phyloP scores from a whole-genome alignment of 2,329 filamentous ascomycete genomes.

The Penicillium psychrosexuale region DNA sequence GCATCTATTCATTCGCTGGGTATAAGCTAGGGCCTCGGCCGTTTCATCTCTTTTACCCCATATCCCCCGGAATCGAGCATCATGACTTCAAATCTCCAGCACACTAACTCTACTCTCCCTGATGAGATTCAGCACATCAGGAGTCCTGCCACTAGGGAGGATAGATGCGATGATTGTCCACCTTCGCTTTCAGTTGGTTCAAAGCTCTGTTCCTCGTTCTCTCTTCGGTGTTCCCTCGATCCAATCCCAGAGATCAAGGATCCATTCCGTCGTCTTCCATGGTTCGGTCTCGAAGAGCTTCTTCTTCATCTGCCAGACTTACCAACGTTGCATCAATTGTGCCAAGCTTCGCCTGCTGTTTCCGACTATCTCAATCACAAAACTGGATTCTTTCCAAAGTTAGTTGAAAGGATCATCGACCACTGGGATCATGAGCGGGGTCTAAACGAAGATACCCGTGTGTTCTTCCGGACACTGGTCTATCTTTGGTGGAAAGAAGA shows the following conservation, averaged over 20 bases:
- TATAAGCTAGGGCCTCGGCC: background rate
- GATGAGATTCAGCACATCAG: background rate
- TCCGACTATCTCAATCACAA: background rate
- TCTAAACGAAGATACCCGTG: background rate
- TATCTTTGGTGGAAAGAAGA: background rate
- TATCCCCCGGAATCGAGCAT: background rate
- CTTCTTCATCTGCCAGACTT: background rate
- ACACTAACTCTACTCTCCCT: background rate
- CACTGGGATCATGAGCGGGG: background rate
- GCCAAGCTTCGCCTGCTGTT: background rate
- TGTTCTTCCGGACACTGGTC: background rate
- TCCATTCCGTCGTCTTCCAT: background rate
- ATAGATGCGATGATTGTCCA: background rate
- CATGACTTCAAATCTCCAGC: background rate
- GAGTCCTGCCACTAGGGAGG: background rate
- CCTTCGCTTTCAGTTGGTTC: background rate
- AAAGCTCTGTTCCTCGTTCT: background rate
- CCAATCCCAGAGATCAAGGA: background rate
- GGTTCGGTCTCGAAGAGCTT: background rate
- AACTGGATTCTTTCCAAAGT: background rate
- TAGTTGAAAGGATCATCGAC: background rate
- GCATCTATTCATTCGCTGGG: background rate
- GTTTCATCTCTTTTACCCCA: background rate
- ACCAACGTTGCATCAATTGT: background rate
- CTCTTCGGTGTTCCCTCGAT: background rate